phyloP scores from a whole-genome alignment of 495 filamentous ascomycete genomes.

The Astrothelium macrocarpum region DNA sequence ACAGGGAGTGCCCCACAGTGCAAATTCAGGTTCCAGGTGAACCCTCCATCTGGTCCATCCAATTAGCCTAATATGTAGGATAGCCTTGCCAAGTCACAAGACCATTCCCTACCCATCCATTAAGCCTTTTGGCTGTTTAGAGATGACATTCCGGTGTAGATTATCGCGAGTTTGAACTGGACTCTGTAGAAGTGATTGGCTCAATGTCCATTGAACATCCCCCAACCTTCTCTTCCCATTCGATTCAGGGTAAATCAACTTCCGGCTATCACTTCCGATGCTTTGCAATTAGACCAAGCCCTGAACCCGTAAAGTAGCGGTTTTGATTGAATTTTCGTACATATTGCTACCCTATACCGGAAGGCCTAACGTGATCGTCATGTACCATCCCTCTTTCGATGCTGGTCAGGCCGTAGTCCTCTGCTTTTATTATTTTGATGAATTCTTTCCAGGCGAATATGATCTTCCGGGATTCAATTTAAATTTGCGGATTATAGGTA shows the following conservation, averaged over 20 bases:
- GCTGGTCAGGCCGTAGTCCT: not conserved
- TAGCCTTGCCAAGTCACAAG: not conserved
- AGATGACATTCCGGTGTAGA: not conserved
- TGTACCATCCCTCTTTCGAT: not conserved
- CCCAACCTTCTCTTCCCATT: too few relatives aligned
- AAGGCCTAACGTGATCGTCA: not conserved
- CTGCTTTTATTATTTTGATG: not conserved
- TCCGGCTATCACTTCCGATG: not conserved
- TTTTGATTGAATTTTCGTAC: not conserved
- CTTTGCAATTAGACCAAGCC: not conserved
- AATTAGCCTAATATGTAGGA: conserved; percentile 1
- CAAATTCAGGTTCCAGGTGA: too few relatives aligned
- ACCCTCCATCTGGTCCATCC: too few relatives aligned
- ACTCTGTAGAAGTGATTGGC: too few relatives aligned
- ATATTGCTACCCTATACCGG: not conserved
- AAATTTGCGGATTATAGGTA: not conserved
- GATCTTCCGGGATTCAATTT: not conserved
- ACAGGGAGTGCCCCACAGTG: too few relatives aligned
- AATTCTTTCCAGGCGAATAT: not conserved
- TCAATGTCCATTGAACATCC: too few relatives aligned
- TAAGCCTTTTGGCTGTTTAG: not conserved
- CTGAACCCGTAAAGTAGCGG: not conserved
- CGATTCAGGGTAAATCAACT: not conserved
- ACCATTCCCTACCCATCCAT: not conserved
- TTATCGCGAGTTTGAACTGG: not conserved